Evolutionary conservation across 257 asterid species (phyloP).

Genomic region (Striga asiatica): DNA sequence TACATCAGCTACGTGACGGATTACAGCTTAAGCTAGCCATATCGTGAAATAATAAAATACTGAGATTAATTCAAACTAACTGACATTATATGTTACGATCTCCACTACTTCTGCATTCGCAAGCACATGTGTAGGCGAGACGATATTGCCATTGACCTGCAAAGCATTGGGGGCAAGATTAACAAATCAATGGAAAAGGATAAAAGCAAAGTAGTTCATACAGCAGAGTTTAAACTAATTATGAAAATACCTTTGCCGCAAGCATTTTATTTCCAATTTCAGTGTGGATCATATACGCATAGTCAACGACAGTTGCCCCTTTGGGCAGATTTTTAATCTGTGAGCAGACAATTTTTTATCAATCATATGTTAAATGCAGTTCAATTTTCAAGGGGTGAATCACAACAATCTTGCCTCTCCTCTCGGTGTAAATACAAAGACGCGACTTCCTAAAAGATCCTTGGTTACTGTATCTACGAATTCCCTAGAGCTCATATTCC

Average conservation of each 20-base stretch:
- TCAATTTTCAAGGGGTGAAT: neutral
- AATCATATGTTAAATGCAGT: neutral
- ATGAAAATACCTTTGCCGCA: conserved; percentile 56
- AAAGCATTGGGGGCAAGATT: neutral
- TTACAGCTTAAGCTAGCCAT: neutral
- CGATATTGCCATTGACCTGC: conserved; percentile 76
- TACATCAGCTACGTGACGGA: conserved; percentile 9
- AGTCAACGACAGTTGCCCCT: conserved; percentile 71
- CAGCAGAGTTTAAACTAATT: neutral
- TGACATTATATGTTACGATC: conserved; percentile 58
- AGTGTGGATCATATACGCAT: conserved; percentile 75
- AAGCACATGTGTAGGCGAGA: conserved; percentile 60
- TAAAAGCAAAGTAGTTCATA: neutral
- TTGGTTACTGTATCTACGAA: conserved; percentile 68
- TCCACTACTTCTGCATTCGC: conserved; percentile 84
- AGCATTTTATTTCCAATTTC: conserved; percentile 80
- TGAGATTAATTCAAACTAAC: conserved; percentile 15
- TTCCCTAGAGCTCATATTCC: conserved; percentile 83
- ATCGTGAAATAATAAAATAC: neutral
- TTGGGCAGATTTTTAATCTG: conserved; percentile 73
- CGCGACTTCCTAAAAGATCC: conserved; percentile 79
- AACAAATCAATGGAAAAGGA: neutral
- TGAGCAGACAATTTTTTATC: neutral
- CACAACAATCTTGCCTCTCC: conserved; percentile 48
- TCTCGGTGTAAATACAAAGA: conserved; percentile 76